phyloP scores from a whole-genome alignment of 116 monocot genomes.

The Posidonia oceanica region DNA sequence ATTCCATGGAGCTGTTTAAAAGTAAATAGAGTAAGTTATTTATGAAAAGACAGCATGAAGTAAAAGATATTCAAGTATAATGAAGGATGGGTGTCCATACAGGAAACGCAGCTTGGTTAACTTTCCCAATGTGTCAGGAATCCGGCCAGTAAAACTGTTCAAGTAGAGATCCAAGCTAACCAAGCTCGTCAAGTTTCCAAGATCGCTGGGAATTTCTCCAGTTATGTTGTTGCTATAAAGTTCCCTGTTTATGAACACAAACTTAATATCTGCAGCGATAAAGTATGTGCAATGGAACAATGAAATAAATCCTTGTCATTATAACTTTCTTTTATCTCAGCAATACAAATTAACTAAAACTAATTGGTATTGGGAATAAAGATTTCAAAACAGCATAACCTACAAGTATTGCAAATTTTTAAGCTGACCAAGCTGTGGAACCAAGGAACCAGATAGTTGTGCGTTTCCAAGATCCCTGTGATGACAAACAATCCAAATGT shows the following conservation, averaged over 20 bases:
- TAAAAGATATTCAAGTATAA: neutral
- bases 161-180: constrained; percentile 64
- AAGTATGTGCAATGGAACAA: neutral
- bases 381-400: neutral
- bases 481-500: constrained; percentile 6
- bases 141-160: constrained; percentile 40
- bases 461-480: constrained; percentile 84
- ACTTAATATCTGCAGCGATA: neutral
- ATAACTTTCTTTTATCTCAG: too few relatives aligned
- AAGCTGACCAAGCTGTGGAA: constrained; percentile 82
- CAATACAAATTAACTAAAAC: neutral
- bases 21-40: too few relatives aligned
- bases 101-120: constrained; percentile 46
- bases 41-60: neutral
- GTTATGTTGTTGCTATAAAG: constrained; percentile 56
- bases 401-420: constrained; percentile 57
- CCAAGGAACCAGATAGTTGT: constrained; percentile 75
- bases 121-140: constrained; percentile 48
- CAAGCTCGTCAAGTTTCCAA: constrained; percentile 46
- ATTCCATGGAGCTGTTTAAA: too few relatives aligned
- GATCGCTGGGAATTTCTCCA: constrained; percentile 38
- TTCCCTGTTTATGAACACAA: constrained; percentile 25
- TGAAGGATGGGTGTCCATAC: constrained; percentile 18
- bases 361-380: neutral
- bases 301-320: too few relatives aligned